phyloP scores from a whole-genome alignment of 345 rosid species.

The Erucastrum elatum region DNA sequence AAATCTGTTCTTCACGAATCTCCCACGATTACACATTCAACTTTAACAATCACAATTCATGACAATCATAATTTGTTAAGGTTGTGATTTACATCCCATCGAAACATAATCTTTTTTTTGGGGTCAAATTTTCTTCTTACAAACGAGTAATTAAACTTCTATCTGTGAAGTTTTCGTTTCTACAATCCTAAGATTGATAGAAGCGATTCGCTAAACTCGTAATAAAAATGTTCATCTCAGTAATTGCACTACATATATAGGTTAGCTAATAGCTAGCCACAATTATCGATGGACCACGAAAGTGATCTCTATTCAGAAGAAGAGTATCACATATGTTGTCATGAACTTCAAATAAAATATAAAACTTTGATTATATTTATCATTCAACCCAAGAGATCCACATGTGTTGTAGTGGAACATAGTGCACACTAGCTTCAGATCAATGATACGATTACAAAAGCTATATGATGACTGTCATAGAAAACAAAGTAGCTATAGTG shows the following conservation, averaged over 20 bases:
- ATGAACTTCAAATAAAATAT: neutral
- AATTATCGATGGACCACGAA: neutral
- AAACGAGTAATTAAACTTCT: neutral
- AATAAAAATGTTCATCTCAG: neutral
- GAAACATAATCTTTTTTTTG: no score
- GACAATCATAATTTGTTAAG: no score
- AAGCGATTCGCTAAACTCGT: neutral
- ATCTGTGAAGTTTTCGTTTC: neutral
- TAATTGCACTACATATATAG: neutral
- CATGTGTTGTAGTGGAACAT: neutral
- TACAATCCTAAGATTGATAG: neutral
- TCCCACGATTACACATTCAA: no score
- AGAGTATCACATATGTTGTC: neutral
- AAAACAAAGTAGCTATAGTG: neutral
- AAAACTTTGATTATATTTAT: neutral
- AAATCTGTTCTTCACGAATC: no score
- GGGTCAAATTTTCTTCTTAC: neutral
- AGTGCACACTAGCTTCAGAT: neutral
- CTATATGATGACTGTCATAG: neutral
- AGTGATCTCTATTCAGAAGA: neutral
- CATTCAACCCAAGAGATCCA: neutral
- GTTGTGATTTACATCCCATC: no score
- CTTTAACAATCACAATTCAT: no score
- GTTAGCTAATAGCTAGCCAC: neutral
- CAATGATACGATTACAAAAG: neutral